phyloP scores from a whole-genome alignment of 331 rosid genomes.

The Saraca asoca region DNA sequence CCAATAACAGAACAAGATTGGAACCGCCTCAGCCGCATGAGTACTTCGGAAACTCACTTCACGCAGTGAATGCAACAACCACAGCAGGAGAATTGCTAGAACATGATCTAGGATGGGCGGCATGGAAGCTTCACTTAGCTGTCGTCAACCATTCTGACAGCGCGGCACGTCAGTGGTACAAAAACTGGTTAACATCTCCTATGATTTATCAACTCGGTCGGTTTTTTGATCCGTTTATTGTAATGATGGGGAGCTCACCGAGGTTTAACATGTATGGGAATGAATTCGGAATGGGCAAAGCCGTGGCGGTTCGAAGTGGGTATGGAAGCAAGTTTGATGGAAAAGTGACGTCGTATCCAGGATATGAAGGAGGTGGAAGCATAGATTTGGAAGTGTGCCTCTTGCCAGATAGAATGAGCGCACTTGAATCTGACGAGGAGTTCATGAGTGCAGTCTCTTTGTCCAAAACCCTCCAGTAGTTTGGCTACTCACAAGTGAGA shows the following conservation, averaged over 20 bases:
- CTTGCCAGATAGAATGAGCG: conserved; percentile 40
- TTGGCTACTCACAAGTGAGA: too few relatives aligned
- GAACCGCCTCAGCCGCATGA: conserved; percentile 45
- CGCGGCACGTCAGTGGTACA: neutral
- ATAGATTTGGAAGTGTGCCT: conserved; percentile 68
- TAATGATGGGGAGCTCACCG: conserved; percentile 69
- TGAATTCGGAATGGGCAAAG: conserved; percentile 79
- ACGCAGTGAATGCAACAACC: neutral
- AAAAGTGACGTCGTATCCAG: conserved; percentile 51
- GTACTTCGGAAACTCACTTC: conserved; percentile 58
- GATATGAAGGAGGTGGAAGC: conserved; percentile 61
- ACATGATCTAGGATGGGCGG: conserved; percentile 73
- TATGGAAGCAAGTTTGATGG: conserved; percentile 59
- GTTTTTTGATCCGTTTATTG: conserved; percentile 20
- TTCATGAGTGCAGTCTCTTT: conserved; percentile 46
- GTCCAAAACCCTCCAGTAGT: too few relatives aligned
- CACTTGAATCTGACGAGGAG: conserved; percentile 51
- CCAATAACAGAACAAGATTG: conserved; percentile 50
- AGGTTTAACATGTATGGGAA: conserved; percentile 68
- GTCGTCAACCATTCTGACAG: conserved; percentile 36
- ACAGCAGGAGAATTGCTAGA: conserved; percentile 52
- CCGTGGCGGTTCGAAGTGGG: conserved; percentile 58
- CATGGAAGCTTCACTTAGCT: conserved; percentile 52
- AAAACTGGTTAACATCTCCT: conserved; percentile 54
- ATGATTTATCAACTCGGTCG: neutral